A percentile compares a stretch with the other conserved stretches of the same genome.
Conservation (phyloP, 768 basidiomycete species). For the Clavulina sp. region DNA sequence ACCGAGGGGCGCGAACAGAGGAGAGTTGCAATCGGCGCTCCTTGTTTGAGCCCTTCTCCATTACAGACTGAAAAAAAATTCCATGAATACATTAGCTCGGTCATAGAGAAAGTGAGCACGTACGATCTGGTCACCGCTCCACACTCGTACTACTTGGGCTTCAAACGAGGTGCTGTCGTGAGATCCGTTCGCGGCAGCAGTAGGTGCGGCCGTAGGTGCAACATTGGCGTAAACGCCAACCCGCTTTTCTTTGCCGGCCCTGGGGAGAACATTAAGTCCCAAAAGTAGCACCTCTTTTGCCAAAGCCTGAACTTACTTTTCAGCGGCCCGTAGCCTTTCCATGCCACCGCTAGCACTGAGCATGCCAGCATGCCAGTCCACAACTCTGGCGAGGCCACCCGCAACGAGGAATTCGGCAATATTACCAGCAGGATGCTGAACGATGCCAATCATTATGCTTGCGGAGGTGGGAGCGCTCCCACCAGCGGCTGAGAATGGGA, state of each 20-base stretch:
- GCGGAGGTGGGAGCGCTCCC: conserved; percentile 41
- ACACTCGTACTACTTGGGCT: conserved; percentile 66
- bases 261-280: conserved; percentile 7
- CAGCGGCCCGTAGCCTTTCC: conserved; percentile 73
- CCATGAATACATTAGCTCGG: not conserved
- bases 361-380: conserved; percentile 98
- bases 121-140: conserved; percentile 76
- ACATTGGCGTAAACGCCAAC: conserved; percentile 47
- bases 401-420: conserved; percentile 78
- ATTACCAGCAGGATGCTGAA: conserved; percentile 84
- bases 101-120: not conserved
- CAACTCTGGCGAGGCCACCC: conserved; percentile 73
- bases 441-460: conserved; percentile 79
- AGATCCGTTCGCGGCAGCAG: conserved; percentile 27
- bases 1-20: conserved; percentile 77
- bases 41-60: conserved; percentile 50
- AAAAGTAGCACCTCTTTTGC: not conserved
- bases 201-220: conserved; percentile 15
- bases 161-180: conserved; percentile 33
- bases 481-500: conserved; percentile 42
- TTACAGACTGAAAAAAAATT: conserved; percentile 33
- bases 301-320: conserved; percentile 26
- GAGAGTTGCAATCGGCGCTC: conserved; percentile 78
- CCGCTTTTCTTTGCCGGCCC: conserved; percentile 53
- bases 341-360: conserved; percentile 68